These are phyloP conservation scores for Colletotrichum paranaense DNA, from an alignment of 2,329 filamentous ascomycete genomes.

Conservation along the genomic window DNA sequence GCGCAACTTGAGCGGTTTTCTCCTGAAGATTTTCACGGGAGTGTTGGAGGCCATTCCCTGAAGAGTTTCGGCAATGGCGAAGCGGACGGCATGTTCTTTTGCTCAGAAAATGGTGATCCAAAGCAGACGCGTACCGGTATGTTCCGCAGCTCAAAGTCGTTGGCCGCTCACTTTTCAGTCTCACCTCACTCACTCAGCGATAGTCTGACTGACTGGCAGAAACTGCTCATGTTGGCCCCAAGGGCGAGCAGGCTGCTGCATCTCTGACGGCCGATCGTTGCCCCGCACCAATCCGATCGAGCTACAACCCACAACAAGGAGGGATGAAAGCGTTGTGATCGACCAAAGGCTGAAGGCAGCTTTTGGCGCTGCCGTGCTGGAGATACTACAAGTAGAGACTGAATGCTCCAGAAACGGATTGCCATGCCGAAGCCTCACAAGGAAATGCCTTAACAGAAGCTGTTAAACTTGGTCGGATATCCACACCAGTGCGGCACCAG, in stretches of 20 bases:
- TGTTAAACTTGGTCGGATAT: slow-evolving; percentile 20
- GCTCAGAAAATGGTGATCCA: background rate
- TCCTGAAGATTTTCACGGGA: slow-evolving; percentile 23
- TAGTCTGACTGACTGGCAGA: background rate
- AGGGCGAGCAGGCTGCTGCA: slow-evolving; percentile 23
- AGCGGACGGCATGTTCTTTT: slow-evolving; percentile 2
- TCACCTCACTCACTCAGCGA: slow-evolving; percentile 2
- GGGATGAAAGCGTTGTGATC: slow-evolving; percentile 10
- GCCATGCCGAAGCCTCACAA: slow-evolving; percentile 22
- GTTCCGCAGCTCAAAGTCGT: background rate
- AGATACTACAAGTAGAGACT: background rate
- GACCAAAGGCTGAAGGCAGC: slow-evolving; percentile 12
- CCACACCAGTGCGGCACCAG: slow-evolving; percentile 28
- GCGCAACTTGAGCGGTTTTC: slow-evolving; percentile 25
- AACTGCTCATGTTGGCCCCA: background rate
- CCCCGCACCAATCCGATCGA: slow-evolving; percentile 31
- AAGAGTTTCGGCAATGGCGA: slow-evolving; percentile 13
- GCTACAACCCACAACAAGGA: slow-evolving; percentile 11
- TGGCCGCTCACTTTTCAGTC: slow-evolving; percentile 29
- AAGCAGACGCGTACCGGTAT: background rate
- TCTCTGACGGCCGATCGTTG: slow-evolving; percentile 23
- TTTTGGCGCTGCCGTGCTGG: background rate
- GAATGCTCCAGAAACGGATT: background rate
- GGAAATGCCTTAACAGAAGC: slow-evolving; percentile 22
- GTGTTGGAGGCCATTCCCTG: slow-evolving; percentile 11